phyloP scores from a whole-genome alignment of 225 moss, liverwort and hornwort species.

The Physcomitrellopsis africana region DNA sequence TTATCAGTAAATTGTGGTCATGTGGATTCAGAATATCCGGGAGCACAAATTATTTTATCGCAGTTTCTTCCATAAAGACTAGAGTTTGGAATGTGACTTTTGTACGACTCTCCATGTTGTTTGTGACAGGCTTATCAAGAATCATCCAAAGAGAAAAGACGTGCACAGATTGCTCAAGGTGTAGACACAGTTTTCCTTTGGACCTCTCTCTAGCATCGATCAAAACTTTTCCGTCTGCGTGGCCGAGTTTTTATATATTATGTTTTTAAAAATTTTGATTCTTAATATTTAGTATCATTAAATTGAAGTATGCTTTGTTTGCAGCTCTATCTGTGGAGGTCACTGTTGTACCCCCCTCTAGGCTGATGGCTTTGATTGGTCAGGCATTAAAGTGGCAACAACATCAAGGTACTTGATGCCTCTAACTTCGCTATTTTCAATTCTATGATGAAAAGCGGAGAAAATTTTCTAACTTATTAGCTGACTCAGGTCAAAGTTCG shows the following conservation, averaged over 20 bases:
- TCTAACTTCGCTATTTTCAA: not conserved
- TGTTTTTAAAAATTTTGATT: not conserved
- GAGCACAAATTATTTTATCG: not conserved
- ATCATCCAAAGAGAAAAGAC: slow-evolving; percentile 94
- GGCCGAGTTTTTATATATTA: not conserved
- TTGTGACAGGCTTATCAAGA: slow-evolving; percentile 91
- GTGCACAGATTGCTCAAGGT: slow-evolving; percentile 99
- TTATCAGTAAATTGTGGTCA: not conserved
- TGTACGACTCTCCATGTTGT: not conserved
- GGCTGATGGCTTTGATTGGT: slow-evolving; percentile 97
- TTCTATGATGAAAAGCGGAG: not conserved
- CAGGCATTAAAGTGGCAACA: slow-evolving; percentile 99
- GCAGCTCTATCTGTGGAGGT: slow-evolving; percentile 94
- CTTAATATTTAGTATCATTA: not conserved
- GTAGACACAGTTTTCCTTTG: not conserved
- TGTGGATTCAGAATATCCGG: slow-evolving; percentile 5
- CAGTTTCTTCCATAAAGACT: not conserved
- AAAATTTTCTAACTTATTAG: not conserved
- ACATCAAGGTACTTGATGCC: slow-evolving; percentile 72
- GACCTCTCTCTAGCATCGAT: not conserved
- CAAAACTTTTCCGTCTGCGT: not conserved
- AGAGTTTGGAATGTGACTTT: not conserved
- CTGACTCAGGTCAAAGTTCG: not conserved
- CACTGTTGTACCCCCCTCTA: slow-evolving; percentile 95
- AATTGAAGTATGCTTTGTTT: slow-evolving; percentile 25